phyloP scores from a whole-genome alignment of 192 early-diverging fungal species.

The Coemansia javaensis region DNA sequence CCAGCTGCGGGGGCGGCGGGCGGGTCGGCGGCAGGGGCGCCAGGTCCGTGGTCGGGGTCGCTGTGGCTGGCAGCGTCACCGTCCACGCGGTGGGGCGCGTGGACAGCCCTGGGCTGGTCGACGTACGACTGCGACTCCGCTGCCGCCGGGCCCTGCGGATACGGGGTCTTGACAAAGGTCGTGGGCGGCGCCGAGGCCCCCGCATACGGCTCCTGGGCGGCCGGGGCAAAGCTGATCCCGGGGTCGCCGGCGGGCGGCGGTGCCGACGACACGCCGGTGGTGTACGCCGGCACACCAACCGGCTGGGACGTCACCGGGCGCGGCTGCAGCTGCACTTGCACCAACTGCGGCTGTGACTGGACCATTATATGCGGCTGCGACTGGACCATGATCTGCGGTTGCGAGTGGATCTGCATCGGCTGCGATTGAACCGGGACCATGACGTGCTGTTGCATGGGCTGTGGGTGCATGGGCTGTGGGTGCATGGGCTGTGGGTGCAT shows the following conservation, averaged over 20 bases:
- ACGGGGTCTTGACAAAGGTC: constrained; percentile 27
- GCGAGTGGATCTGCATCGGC: not conserved
- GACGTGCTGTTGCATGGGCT: too few species aligned
- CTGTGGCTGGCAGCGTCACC: constrained; percentile 1
- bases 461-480: too few species aligned
- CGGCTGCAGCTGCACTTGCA: not conserved
- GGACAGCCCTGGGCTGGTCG: not conserved
- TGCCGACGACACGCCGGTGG: not conserved
- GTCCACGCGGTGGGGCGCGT: not conserved
- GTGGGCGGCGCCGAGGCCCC: constrained; percentile 6
- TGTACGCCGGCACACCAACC: not conserved
- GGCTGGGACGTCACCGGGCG: constrained; percentile 1
- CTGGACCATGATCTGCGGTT: constrained; percentile 4
- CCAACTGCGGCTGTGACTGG: not conserved
- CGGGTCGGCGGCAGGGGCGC: too few species aligned
- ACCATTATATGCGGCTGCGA: constrained; percentile 1
- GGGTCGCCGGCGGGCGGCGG: not conserved
- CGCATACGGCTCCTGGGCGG: constrained; percentile 14
- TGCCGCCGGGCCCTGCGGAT: constrained; percentile 10
- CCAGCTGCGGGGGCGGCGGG: too few species aligned
- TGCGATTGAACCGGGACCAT: too few species aligned
- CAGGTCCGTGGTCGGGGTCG: not conserved
- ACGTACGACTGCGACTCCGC: constrained; percentile 3
- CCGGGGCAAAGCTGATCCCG: constrained; percentile 13
- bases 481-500: too few species aligned